A percentile compares a stretch with the other conserved stretches of the same genome.
phyloP scores from a whole-genome alignment of 2,329 filamentous ascomycete species.

The Fusarium cyanostomum region DNA sequence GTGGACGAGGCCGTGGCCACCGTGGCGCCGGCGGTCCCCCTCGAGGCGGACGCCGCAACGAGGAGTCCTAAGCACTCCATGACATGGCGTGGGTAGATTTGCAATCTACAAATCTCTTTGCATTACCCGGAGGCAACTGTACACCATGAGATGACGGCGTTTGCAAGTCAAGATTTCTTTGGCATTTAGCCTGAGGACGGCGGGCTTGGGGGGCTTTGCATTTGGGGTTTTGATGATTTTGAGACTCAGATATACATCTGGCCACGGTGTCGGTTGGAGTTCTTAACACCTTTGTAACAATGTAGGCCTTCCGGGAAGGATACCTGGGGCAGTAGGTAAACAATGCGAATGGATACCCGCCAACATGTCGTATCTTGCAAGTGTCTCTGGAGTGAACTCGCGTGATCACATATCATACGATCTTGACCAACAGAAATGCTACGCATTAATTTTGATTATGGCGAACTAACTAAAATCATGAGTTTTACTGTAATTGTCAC shows the following conservation, averaged over 20 bases:
- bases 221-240: constrained; percentile 47
- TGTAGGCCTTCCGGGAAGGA: constrained; percentile 34
- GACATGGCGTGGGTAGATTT: constrained; percentile 41
- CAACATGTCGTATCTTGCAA: constrained; percentile 8
- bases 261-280: constrained; percentile 43
- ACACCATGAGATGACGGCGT: constrained; percentile 55
- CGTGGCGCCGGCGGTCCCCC: constrained; percentile 48
- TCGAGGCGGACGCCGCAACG: constrained; percentile 51
- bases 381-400: background rate
- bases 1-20: constrained; percentile 54
- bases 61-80: constrained; percentile 50
- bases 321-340: constrained; percentile 37
- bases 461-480: background rate
- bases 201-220: constrained; percentile 40
- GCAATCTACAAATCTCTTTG: constrained; percentile 43
- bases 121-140: constrained; percentile 48
- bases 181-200: constrained; percentile 40
- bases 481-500: background rate
- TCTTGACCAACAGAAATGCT: background rate
- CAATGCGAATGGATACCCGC: constrained; percentile 43
- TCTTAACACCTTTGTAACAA: constrained; percentile 44
- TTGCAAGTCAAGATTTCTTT: constrained; percentile 44
- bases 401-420: constrained; percentile 18
- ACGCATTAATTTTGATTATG: background rate
- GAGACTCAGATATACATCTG: constrained; percentile 42